Evolutionary conservation across 805 yeast genomes (phyloP), one percentile per base, ranked within the genome.

Genomic region (Metschnikowia cubensis): DNA sequence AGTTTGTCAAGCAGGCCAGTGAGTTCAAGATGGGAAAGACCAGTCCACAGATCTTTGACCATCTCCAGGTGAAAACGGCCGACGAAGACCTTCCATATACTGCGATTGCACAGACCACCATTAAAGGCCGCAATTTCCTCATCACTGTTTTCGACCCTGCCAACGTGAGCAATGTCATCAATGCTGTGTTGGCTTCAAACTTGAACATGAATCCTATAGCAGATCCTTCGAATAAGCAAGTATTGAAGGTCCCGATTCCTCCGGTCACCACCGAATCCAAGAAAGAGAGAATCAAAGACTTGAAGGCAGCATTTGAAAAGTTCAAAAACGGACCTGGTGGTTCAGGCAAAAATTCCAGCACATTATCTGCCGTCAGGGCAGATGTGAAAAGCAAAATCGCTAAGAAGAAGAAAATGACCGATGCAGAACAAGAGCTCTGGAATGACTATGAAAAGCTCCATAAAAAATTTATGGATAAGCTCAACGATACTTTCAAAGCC

Each of bases 101-200:
- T 2, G 74, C 82, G 31, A 68, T 89, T 29, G 96, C 96, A 1
- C 84, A 84, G 53, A 84, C 92, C 2, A 70, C 85, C 0, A 57
- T 81, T 47, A 85, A 85, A 57, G 94, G 92, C 6, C 77, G 87
- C 58, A 75, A 81, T 57, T 73, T 89, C 47, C 68, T 80, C 32
- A 80, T 92, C n/a, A 89, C 96, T 0, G 91, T 90, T 1, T 92
- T 85, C 66, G 97, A 92, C 61, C 96, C 96, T 6, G 76, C 75
- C 46, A 78, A 87, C 56, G 76, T 82, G 36, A 85, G 88, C 58
- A 76, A 79, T 52, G 79, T 92, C 29, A 77, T 86, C 29, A 83
- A 89, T 47, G 76, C 91, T 0, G 82, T 92, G 17, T 65, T 89
- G 52, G 85, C 80, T 1, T 75, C 91, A 0, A 79, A 80, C 8